phyloP scores from a whole-genome alignment of 78 protist genomes.

The Dictyostelium discoideum region dicty_2.7 NC_007090.3:3556501-3557000 shows the following conservation, averaged over 20 bases:
- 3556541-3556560: conserved; percentile 90
- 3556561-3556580: conserved; percentile 58
- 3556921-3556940: conserved; percentile 37
- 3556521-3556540: conserved; percentile 86
- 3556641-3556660: conserved; percentile 20
- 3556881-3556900: background rate
- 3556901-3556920: conserved; percentile 11
- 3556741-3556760: conserved; percentile 17
- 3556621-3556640: conserved; percentile 48
- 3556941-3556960: conserved; percentile 33
- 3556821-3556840: background rate
- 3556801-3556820: background rate
- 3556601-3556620: conserved; percentile 73
- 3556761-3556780: conserved; percentile 10
- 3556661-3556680: conserved; percentile 39
- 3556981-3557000: conserved; percentile 11
- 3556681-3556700: conserved; percentile 62
- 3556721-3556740: conserved; percentile 11
- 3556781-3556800: background rate
- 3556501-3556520: conserved; percentile 79
- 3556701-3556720: conserved; percentile 76
- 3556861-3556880: no score
- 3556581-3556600: conserved; percentile 56
- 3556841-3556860: no score
- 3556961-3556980: background rate